Evolutionary conservation across 2,329 filamentous ascomycete genomes (phyloP), one percentile per base, ranked within the genome.

Genomic region (Macrophomina pseudophaseolina): DNA sequence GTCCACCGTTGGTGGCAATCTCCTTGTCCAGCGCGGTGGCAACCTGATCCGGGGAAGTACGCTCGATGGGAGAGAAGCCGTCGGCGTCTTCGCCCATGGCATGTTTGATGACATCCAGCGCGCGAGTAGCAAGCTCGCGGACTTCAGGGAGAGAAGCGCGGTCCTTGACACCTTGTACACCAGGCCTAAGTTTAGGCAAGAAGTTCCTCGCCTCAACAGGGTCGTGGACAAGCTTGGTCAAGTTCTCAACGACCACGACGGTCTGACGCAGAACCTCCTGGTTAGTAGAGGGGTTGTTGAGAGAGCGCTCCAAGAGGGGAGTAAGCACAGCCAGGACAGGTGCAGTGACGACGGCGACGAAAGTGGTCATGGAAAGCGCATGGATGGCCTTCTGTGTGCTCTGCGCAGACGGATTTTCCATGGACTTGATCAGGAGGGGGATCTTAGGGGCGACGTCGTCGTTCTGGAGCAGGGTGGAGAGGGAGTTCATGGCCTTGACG

Each of bases 221-320:
- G 78, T 92, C 94, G 80, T 99, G 95, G 33, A 99, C 95, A 38
- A 99, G 88, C 84, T 97, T 98, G 68, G 95, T 99, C 83, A 99
- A 84, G 82, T 99, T 99, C 83, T 99, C 95, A 23, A 95, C 91
- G 62, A 99, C 96, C 65, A 99, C 93, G 35, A 97, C 93, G 2
- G 95, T 97, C 82, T 97, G 94, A 69, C 95, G 91, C 66, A 97
- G 85, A 28, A 98, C 94, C 81, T 99, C 95, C 79, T 99, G 95
- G 3, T 92, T 86, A 4, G 95, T 99, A 16, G 88, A 88, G 8
- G 94, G 95, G 68, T 90, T 94, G 84, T 97, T 97, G 69, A 99
- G 87, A 18, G 94, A 93, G 72, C 95, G 91, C 82, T 98, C 95
- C 33, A 99, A 88, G 72, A 98, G 90, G 53, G 95, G 95, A 1